phyloP scores from a whole-genome alignment of 495 filamentous ascomycete species.

The Baudoinia panamericana region DNA sequence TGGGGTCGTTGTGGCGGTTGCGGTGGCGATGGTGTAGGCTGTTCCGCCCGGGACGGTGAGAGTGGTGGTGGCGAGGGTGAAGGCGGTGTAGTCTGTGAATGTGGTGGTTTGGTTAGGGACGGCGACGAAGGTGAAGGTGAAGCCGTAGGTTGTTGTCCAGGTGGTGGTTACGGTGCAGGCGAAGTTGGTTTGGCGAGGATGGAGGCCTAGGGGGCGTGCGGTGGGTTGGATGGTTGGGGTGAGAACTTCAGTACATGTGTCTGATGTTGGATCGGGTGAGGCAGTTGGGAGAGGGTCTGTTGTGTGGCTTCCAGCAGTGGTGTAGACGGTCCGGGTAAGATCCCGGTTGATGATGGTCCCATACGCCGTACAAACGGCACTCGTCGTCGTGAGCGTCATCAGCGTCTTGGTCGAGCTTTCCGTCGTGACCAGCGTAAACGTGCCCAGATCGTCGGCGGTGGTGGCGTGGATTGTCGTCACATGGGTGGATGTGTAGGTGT shows the following conservation, averaged over 20 bases:
- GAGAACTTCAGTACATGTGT: too few species aligned
- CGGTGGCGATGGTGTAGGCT: slow-evolving; percentile 12
- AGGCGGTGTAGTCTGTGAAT: slow-evolving; percentile 14
- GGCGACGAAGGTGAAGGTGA: slow-evolving; percentile 8
- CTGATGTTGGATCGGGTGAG: too few species aligned
- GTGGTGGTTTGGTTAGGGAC: slow-evolving; percentile 8
- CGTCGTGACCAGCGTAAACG: slow-evolving; percentile 5
- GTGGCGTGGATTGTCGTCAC: slow-evolving; percentile 6
- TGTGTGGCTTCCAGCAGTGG: background rate
- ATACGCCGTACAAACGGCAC: slow-evolving; percentile 1
- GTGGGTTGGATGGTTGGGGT: too few species aligned
- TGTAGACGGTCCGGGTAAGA: background rate
- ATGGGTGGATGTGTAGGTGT: slow-evolving; percentile 7
- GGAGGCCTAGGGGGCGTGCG: background rate
- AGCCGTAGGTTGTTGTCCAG: slow-evolving; percentile 15
- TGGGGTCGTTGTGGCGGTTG: slow-evolving; percentile 1
- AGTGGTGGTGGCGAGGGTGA: slow-evolving; percentile 7
- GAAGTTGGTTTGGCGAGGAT: background rate
- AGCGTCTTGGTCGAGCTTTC: slow-evolving; percentile 7
- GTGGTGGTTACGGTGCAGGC: slow-evolving; percentile 9
- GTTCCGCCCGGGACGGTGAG: slow-evolving; percentile 5
- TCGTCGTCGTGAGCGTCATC: slow-evolving; percentile 8
- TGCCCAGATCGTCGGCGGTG: slow-evolving; percentile 11
- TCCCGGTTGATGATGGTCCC: background rate
- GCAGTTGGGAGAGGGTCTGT: too few species aligned